Conservation (phyloP, 768 basidiomycete genomes). For the Tulasnella sp. region DNA sequence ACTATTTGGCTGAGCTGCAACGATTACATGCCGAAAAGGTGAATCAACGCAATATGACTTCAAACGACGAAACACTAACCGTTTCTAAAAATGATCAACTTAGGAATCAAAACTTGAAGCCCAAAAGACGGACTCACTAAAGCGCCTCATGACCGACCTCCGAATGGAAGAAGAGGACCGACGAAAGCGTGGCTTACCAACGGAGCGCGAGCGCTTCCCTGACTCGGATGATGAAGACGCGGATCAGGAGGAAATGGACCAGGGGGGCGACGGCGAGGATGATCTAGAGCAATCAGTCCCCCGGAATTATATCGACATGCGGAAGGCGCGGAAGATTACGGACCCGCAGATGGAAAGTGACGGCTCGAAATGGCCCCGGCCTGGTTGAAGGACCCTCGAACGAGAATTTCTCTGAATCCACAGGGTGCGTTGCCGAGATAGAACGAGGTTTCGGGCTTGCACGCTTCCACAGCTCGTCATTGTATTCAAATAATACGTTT, state of each 20-base stretch:
- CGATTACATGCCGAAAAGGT: conserved; percentile 51
- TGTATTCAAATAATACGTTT: too few relatives aligned
- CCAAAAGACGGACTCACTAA: conserved; percentile 75
- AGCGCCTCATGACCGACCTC: conserved; percentile 77
- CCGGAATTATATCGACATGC: conserved; percentile 30
- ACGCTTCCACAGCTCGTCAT: too few relatives aligned
- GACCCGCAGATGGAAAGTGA: conserved; percentile 31
- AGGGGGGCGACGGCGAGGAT: conserved; percentile 54
- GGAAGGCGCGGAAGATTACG: conserved; percentile 16
- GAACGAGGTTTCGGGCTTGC: too few relatives aligned
- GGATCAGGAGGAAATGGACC: conserved; percentile 52
- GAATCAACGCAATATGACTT: conserved; percentile 40
- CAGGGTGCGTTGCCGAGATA: too few relatives aligned
- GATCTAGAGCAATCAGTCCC: conserved; percentile 34
- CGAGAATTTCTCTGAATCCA: not conserved
- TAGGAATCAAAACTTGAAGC: conserved; percentile 67
- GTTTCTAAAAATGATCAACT: not conserved
- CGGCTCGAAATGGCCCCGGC: conserved; percentile 35
- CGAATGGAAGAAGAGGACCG: conserved; percentile 62
- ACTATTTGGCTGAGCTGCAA: conserved; percentile 89
- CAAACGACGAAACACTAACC: not conserved
- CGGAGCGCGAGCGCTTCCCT: conserved; percentile 61
- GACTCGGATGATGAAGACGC: conserved; percentile 51
- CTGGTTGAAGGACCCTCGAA: conserved; percentile 19
- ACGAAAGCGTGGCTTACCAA: conserved; percentile 43